Evolutionary conservation across 1,284 basidiomycete species (phyloP).

Genomic region (Coniferiporia sulphurascens): DNA sequence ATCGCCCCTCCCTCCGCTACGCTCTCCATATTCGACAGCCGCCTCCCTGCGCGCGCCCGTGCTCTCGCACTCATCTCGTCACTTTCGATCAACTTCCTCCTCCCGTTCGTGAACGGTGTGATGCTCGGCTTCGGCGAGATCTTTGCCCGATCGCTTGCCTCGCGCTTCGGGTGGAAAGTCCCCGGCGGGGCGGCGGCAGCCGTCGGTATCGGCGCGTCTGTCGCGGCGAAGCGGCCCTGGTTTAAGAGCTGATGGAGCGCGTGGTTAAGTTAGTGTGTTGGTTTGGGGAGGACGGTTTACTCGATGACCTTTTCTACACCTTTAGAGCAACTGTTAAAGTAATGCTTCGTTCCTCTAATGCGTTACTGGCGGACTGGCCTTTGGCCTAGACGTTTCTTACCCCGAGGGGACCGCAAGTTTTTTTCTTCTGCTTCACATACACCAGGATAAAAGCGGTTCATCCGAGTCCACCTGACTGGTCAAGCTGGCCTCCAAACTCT

Average conservation of each 20-base stretch:
- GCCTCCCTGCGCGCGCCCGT: conserved; percentile 60
- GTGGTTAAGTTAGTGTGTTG: background rate
- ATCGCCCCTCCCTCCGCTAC: conserved; percentile 54
- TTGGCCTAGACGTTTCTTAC: too few relatives aligned
- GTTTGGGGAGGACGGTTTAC: too few relatives aligned
- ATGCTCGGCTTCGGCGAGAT: conserved; percentile 99
- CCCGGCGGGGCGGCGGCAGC: conserved; percentile 28
- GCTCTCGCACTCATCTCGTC: conserved; percentile 74
- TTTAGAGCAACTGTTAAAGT: too few relatives aligned
- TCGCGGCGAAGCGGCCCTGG: background rate
- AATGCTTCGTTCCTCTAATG: too few relatives aligned
- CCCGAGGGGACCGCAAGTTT: too few relatives aligned
- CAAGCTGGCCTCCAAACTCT: too few relatives aligned
- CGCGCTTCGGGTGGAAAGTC: conserved; percentile 47
- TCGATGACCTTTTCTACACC: too few relatives aligned
- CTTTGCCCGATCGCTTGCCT: conserved; percentile 84
- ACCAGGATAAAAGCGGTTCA: too few relatives aligned
- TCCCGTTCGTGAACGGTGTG: conserved; percentile 96
- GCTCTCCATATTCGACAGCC: conserved; percentile 72
- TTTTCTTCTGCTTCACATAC: too few relatives aligned
- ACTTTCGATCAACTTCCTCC: conserved; percentile 85
- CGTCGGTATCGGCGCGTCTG: conserved; percentile 2
- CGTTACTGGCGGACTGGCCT: too few relatives aligned
- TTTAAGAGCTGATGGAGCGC: background rate
- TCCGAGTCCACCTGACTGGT: too few relatives aligned